Conservation (phyloP, 2,329 filamentous ascomycete genomes). For the Botryotinia narcissicola region DNA sequence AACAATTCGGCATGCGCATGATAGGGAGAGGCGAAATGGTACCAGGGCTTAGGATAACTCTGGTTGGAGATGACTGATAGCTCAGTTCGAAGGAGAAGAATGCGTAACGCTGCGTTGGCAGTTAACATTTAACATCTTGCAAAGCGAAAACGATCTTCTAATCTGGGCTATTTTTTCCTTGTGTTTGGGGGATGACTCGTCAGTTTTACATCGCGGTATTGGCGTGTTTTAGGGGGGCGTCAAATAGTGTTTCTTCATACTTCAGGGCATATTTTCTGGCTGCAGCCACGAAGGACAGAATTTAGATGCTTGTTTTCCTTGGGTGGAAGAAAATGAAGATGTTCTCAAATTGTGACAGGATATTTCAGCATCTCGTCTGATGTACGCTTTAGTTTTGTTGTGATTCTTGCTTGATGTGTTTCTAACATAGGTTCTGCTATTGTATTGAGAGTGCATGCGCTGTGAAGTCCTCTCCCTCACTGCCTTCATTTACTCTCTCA, state of each 20-base stretch:
- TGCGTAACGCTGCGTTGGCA: neutral
- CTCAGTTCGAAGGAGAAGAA: neutral
- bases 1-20: neutral
- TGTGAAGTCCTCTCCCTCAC: neutral
- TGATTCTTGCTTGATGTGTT: conserved; percentile 7
- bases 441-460: neutral
- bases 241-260: conserved; percentile 26
- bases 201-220: conserved; percentile 24
- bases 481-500: neutral
- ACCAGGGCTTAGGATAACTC: conserved; percentile 6
- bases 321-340: conserved; percentile 9
- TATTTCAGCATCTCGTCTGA: neutral
- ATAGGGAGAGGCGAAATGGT: conserved; percentile 4
- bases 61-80: neutral
- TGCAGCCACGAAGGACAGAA: conserved; percentile 14
- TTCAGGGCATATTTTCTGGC: conserved; percentile 23
- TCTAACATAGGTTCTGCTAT: neutral
- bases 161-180: conserved; percentile 23
- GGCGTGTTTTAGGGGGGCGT: conserved; percentile 36
- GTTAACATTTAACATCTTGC: conserved; percentile 17
- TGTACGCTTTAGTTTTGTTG: neutral
- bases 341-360: neutral
- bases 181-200: conserved; percentile 21
- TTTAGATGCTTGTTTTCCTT: conserved; percentile 19
- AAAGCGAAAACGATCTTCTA: conserved; percentile 16